phyloP scores from a whole-genome alignment of 2,329 filamentous ascomycete genomes.

The Sclerotinia minor region DNA sequence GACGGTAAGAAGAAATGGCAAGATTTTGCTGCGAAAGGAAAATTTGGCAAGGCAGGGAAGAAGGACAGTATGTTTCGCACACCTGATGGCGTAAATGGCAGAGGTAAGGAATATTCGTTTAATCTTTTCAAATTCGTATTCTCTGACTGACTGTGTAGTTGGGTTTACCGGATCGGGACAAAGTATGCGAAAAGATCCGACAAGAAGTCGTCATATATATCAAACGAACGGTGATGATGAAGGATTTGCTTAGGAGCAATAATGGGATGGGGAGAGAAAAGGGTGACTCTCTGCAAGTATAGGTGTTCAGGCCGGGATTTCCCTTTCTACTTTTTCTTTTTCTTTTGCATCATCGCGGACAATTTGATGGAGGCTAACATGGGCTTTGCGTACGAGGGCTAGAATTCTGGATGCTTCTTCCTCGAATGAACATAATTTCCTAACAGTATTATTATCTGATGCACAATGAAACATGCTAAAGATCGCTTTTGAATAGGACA shows the following conservation, averaged over 20 bases:
- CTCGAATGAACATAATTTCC: slow-evolving; percentile 32
- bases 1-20: slow-evolving; percentile 93
- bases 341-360: slow-evolving; percentile 26
- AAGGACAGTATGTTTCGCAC: slow-evolving; percentile 98
- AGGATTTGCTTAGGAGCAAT: slow-evolving; percentile 29
- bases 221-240: slow-evolving; percentile 74
- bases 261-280: slow-evolving; percentile 40
- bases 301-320: slow-evolving; percentile 40
- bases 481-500: slow-evolving; percentile 26
- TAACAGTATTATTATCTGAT: slow-evolving; percentile 17
- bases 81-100: slow-evolving; percentile 78
- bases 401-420: slow-evolving; percentile 29
- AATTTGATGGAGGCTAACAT: slow-evolving; percentile 48
- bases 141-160: slow-evolving; percentile 57
- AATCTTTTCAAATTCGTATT: slow-evolving; percentile 3
- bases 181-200: slow-evolving; percentile 89
- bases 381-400: slow-evolving; percentile 29
- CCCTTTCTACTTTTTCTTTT: slow-evolving; percentile 28
- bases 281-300: slow-evolving; percentile 42
- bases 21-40: slow-evolving; percentile 80
- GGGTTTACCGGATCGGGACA: slow-evolving; percentile 96
- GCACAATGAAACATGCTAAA: slow-evolving; percentile 28
- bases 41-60: slow-evolving; percentile 65
- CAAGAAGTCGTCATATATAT: slow-evolving; percentile 81
- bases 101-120: slow-evolving; percentile 60